Percentiles rank a stretch among this genome's conserved stretches.
These are phyloP conservation scores for Boletus rubescentipes DNA, from an alignment of 768 basidiomycete genomes.

Conservation along the genomic window DNA sequence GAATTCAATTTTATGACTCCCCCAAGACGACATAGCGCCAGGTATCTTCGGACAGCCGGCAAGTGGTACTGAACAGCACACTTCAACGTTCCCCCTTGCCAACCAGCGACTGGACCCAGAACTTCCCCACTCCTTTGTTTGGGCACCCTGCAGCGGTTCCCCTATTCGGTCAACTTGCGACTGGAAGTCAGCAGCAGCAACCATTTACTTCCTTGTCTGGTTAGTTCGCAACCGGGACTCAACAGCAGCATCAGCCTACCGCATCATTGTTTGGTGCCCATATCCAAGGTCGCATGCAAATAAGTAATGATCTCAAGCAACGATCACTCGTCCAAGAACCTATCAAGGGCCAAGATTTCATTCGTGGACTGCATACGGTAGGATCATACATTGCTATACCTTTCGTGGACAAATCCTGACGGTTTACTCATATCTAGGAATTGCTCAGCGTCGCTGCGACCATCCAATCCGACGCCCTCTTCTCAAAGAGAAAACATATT, in stretches of 20 bases:
- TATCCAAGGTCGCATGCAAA: slow-evolving; percentile 77
- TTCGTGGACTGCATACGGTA: slow-evolving; percentile 68
- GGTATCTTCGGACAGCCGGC: slow-evolving; percentile 11
- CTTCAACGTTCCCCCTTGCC: too few species aligned
- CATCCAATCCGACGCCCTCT: slow-evolving; percentile 63
- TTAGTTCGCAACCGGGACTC: slow-evolving; percentile 22
- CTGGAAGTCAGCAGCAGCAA: slow-evolving; percentile 35
- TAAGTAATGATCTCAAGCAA: slow-evolving; percentile 75
- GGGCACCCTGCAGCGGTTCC: slow-evolving; percentile 25
- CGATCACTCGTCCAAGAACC: slow-evolving; percentile 75
- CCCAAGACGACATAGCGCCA: slow-evolving; percentile 14
- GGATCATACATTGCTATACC: neutral
- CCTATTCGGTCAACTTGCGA: slow-evolving; percentile 27
- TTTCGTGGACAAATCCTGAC: neutral
- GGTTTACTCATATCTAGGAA: slow-evolving; percentile 45
- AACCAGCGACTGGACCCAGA: too few species aligned
- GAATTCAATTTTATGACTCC: slow-evolving; percentile 17
- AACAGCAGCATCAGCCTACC: slow-evolving; percentile 22
- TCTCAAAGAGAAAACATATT: slow-evolving; percentile 73
- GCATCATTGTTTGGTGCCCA: slow-evolving; percentile 40
- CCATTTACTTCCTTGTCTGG: too few species aligned
- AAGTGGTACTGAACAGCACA: neutral
- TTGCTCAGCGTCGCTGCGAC: slow-evolving; percentile 59
- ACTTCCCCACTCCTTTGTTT: slow-evolving; percentile 10
- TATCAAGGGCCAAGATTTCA: slow-evolving; percentile 67